phyloP scores from a whole-genome alignment of 169 alveolate genomes.

The Plasmodium gaboni region DNA sequence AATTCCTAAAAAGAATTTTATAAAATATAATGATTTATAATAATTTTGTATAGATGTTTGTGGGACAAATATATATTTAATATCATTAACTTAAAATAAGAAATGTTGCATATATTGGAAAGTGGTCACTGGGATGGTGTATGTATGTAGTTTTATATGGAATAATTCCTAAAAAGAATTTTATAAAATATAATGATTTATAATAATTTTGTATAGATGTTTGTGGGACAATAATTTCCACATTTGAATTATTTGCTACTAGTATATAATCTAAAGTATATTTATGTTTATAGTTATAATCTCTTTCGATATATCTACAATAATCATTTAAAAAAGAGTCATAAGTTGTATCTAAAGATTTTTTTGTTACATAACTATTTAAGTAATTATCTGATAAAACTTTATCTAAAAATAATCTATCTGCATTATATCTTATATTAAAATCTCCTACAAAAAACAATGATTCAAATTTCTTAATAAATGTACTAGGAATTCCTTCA shows the following conservation, averaged over 20 bases:
- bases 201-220: slow-evolving; percentile 40
- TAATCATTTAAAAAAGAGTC: slow-evolving; percentile 64
- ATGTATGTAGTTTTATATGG: slow-evolving; percentile 31
- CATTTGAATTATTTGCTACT: slow-evolving; percentile 31
- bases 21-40: slow-evolving; percentile 21
- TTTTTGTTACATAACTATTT: slow-evolving; percentile 52
- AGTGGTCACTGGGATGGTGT: slow-evolving; percentile 75
- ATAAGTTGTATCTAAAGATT: slow-evolving; percentile 47
- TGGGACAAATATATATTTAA: slow-evolving; percentile 21
- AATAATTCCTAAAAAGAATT: slow-evolving; percentile 25
- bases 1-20: slow-evolving; percentile 17
- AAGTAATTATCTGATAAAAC: slow-evolving; percentile 21
- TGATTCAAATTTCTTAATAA: slow-evolving; percentile 74
- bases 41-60: slow-evolving; percentile 57
- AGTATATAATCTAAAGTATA: slow-evolving; percentile 68
- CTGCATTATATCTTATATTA: slow-evolving; percentile 41
- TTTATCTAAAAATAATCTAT: slow-evolving; percentile 30
- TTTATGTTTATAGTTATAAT: slow-evolving; percentile 18
- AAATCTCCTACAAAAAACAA: slow-evolving; percentile 75
- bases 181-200: slow-evolving; percentile 20
- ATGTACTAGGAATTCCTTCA: slow-evolving; percentile 67
- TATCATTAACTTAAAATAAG: neutral
- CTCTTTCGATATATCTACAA: slow-evolving; percentile 35
- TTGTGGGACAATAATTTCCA: slow-evolving; percentile 57
- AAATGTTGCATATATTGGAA: slow-evolving; percentile 72